A percentile compares a stretch with the other conserved stretches of the same genome.
phyloP scores from a whole-genome alignment of 192 early-diverging fungal species.

The Umbelopsis sp. region DNA sequence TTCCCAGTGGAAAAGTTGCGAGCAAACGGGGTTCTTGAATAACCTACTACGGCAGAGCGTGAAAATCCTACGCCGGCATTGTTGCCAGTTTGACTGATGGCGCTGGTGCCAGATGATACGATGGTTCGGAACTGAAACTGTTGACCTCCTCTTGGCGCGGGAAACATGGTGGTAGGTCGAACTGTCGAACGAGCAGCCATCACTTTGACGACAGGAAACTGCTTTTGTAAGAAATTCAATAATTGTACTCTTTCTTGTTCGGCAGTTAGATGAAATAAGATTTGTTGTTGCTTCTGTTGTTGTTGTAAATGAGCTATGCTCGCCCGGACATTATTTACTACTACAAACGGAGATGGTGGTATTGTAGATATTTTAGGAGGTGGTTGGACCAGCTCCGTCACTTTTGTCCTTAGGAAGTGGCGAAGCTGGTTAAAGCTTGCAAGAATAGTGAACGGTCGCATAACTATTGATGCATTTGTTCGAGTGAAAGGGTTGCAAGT shows the following conservation, averaged over 20 bases:
- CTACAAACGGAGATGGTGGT: slow-evolving; percentile 16
- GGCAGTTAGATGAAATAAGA: not conserved
- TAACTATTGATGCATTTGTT: slow-evolving; percentile 1
- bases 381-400: slow-evolving; percentile 16
- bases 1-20: slow-evolving; percentile 12
- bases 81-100: slow-evolving; percentile 13
- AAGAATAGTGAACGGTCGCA: slow-evolving; percentile 8
- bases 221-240: slow-evolving; percentile 1
- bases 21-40: slow-evolving; percentile 6
- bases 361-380: slow-evolving; percentile 10
- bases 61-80: slow-evolving; percentile 7
- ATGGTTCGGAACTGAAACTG: slow-evolving; percentile 14
- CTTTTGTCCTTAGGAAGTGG: slow-evolving; percentile 19
- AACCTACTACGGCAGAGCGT: not conserved
- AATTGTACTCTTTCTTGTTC: slow-evolving; percentile 5
- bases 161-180: not conserved
- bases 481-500: not conserved
- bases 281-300: slow-evolving; percentile 8
- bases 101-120: slow-evolving; percentile 5
- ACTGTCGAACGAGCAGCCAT: not conserved
- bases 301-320: slow-evolving; percentile 3
- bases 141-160: slow-evolving; percentile 11
- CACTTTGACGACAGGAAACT: slow-evolving; percentile 2
- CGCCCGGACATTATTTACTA: slow-evolving; percentile 9
- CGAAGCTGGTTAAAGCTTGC: slow-evolving; percentile 25